Evolutionary conservation across 805 yeast species (phyloP).

Genomic region (Lipomyces sp.): DNA sequence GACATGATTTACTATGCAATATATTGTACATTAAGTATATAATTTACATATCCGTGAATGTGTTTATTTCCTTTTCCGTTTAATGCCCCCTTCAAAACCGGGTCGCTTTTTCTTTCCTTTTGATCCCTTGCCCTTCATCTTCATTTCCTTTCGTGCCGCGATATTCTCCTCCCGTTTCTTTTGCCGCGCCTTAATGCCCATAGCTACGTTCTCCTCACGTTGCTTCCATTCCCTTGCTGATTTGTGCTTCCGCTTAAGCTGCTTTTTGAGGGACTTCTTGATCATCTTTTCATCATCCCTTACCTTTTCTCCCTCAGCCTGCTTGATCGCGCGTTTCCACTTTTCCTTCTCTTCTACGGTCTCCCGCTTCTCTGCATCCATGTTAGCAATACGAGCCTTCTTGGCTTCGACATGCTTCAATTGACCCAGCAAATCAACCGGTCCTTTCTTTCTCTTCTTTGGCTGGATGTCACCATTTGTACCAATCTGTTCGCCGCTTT

Average conservation of each 20-base stretch:
- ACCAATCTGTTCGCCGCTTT: constrained; percentile 71
- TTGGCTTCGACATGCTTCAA: constrained; percentile 74
- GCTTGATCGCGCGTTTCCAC: constrained; percentile 84
- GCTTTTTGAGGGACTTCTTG: constrained; percentile 81
- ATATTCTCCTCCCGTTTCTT: constrained; percentile 93
- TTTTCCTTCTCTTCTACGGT: constrained; percentile 70
- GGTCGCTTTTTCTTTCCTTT: constrained; percentile 67
- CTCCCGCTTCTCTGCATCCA: constrained; percentile 65
- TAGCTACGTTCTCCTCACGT: constrained; percentile 77
- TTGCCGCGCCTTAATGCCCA: constrained; percentile 71
- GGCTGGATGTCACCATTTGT: constrained; percentile 64
- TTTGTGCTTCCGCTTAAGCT: constrained; percentile 80
- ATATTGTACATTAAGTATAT: constrained; percentile 8
- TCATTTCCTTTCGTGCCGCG: constrained; percentile 81
- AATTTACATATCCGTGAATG: constrained; percentile 7
- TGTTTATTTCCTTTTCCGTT: constrained; percentile 42
- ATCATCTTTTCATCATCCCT: constrained; percentile 89
- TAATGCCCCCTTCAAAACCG: constrained; percentile 83
- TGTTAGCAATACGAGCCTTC: constrained; percentile 61
- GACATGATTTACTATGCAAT: not conserved
- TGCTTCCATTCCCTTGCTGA: constrained; percentile 93
- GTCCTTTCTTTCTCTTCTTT: constrained; percentile 73
- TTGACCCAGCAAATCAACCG: constrained; percentile 85
- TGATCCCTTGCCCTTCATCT: constrained; percentile 71
- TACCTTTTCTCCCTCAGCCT: constrained; percentile 84